Percentiles rank a stretch among this genome's conserved stretches.
These are phyloP conservation scores for Leishmania aethiopica DNA, from an alignment of 208 protist genomes.

Conservation along the genomic window DNA sequence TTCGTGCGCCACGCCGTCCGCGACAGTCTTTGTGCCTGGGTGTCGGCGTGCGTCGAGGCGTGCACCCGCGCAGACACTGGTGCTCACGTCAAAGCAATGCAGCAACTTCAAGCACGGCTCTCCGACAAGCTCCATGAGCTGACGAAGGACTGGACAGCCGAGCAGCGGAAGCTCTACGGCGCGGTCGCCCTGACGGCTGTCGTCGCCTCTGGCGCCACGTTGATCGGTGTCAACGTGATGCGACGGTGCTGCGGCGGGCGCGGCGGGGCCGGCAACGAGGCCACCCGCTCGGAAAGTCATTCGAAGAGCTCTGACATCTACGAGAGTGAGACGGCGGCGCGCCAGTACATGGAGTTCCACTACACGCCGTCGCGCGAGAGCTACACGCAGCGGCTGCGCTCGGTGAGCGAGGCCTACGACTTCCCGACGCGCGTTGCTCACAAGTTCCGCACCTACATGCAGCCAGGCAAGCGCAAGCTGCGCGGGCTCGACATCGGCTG, in stretches of 20 bases:
- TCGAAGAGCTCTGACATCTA: conserved; percentile 63
- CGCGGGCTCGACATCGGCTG: conserved; percentile 83
- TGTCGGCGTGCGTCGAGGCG: background rate
- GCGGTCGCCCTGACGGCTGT: conserved; percentile 17
- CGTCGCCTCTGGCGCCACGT: conserved; percentile 3
- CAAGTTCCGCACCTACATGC: conserved; percentile 53
- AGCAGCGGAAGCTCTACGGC: conserved; percentile 20
- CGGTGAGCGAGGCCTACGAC: conserved; percentile 63
- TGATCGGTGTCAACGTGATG: conserved; percentile 2
- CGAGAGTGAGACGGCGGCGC: conserved; percentile 54
- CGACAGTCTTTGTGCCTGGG: background rate
- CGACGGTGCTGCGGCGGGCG: background rate
- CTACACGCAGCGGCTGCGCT: conserved; percentile 45
- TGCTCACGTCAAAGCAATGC: background rate
- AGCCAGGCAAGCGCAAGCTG: conserved; percentile 21
- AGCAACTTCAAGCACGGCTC: background rate
- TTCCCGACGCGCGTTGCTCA: conserved; percentile 67
- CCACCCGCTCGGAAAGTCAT: conserved; percentile 5
- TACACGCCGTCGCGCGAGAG: conserved; percentile 60
- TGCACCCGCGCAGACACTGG: too few relatives aligned
- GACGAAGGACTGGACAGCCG: conserved; percentile 13
- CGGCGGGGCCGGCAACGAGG: background rate
- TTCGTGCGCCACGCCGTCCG: background rate
- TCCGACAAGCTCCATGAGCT: conserved; percentile 1
- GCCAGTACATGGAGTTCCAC: conserved; percentile 89